Percentiles rank a stretch among this genome's conserved stretches.
Evolutionary conservation across 2,329 filamentous ascomycete genomes (phyloP).

Genomic region (Colletotrichum sp.): DNA sequence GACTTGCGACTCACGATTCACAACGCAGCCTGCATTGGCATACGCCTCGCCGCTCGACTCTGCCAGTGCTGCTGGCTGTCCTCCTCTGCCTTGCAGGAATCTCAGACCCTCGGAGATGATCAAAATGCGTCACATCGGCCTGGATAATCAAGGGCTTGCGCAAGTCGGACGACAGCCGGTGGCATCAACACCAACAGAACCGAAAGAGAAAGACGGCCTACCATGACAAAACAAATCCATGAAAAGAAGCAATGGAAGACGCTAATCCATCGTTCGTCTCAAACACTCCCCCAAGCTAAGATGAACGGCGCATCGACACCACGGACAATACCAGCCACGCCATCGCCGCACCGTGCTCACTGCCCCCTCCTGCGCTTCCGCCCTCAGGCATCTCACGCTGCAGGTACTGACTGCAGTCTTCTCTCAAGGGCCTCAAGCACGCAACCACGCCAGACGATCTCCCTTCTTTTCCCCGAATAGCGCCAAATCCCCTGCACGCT

Average conservation of each 20-base stretch:
- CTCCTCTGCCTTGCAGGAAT: neutral
- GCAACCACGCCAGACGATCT: neutral
- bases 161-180: no score
- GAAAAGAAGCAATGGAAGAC: constrained; percentile 17
- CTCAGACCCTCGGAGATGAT: neutral
- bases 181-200: neutral
- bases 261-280: constrained; percentile 7
- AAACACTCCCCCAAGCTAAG: neutral
- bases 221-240: neutral
- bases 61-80: neutral
- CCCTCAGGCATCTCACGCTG: neutral
- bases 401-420: neutral
- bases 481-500: neutral
- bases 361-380: neutral
- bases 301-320: neutral
- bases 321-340: constrained; percentile 6
- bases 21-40: neutral
- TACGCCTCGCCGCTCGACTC: neutral
- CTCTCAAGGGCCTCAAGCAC: neutral
- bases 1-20: neutral
- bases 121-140: neutral
- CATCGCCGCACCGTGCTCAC: constrained; percentile 5
- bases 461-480: neutral
- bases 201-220: neutral
- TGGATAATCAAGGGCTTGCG: neutral